Conservation (phyloP, 1,284 basidiomycete species). For the Ganoderma sp. region DNA sequence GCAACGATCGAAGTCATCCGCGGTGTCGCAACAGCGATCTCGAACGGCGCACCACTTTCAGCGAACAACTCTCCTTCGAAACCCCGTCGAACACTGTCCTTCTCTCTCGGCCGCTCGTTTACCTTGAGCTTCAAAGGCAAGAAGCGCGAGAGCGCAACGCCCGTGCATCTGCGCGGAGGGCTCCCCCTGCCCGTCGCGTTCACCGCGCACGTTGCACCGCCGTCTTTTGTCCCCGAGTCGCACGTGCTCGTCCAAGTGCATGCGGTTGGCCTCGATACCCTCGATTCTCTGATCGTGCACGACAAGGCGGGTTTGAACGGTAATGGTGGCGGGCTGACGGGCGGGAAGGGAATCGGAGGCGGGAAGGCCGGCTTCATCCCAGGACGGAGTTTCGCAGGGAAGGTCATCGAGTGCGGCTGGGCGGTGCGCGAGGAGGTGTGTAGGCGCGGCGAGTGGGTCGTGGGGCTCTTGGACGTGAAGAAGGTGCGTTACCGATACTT, state of each 20-base stretch:
- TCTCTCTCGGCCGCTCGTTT: constrained; percentile 32
- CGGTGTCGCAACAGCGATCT: constrained; percentile 50
- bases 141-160: constrained; percentile 44
- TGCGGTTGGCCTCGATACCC: constrained; percentile 78
- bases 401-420: constrained; percentile 79
- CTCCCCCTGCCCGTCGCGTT: constrained; percentile 56
- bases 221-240: constrained; percentile 66
- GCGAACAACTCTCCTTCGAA: constrained; percentile 16
- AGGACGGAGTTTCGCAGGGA: constrained; percentile 82
- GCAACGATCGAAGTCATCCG: constrained; percentile 80
- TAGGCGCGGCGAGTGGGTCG: constrained; percentile 81
- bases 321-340: constrained; percentile 17
- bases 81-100: constrained; percentile 29
- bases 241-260: constrained; percentile 85
- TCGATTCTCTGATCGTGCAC: constrained; percentile 70
- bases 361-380: constrained; percentile 71
- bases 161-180: constrained; percentile 48
- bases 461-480: constrained; percentile 75
- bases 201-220: constrained; percentile 74
- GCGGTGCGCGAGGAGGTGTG: constrained; percentile 72
- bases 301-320: constrained; percentile 43
- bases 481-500: constrained; percentile 61
- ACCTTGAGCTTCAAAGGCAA: constrained; percentile 25
- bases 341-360: constrained; percentile 40
- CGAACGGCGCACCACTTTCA: constrained; percentile 12